Base-by-base conservation (phyloP, 768 basidiomycete genomes). In the Kwoniella sp. region DNA sequence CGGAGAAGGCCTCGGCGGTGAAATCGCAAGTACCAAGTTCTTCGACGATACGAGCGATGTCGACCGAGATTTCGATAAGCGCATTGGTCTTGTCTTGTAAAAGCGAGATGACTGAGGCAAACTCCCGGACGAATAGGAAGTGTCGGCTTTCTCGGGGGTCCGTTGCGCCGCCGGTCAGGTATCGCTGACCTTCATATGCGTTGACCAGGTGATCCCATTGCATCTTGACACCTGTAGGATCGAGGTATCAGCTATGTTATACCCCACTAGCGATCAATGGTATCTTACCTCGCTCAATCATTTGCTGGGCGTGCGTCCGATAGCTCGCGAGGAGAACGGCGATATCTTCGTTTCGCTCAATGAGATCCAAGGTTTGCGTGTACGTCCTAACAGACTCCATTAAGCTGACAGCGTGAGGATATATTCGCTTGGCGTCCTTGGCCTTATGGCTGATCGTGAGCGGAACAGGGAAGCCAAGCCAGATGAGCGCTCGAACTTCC, bases 341-440 rank as follows among this genome's bases (percentile, higher is more conserved):
- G 70, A 97, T 93, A 2, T 88, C 92, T 79, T 89, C 88, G 78
- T 97, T 91, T 47, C 84, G 85, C 77, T 96, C 90, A 71, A 98
- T 88, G 71, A 97, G 81, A 77, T 92, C 91, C 77, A 96, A 82
- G 0, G 92, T 96, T 82, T 99, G 96, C 21, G 90, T 90, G 80
- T 99, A 98, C 27, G 92, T 97, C 78, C 94, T 83, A n/a, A 98
- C 92, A 0, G 93, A 95, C 83, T 99, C 96, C 95, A 98, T 98
- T 80, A 83, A 58, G 60, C 77, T 79, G 69, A 98, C 95, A 1
- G 96, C 96, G 83, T 97, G 93, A 0, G 94, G 94, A 78, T 99
- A 99, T 64, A 98, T 94, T 70, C 92, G 83, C 83, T 96, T 97
- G 64, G 96, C 96, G 71, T 99, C 95, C 83, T 97, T 99, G 36